Evolutionary conservation across 169 alveolate genomes (phyloP).

Genomic region (Eimeria praecox): DNA sequence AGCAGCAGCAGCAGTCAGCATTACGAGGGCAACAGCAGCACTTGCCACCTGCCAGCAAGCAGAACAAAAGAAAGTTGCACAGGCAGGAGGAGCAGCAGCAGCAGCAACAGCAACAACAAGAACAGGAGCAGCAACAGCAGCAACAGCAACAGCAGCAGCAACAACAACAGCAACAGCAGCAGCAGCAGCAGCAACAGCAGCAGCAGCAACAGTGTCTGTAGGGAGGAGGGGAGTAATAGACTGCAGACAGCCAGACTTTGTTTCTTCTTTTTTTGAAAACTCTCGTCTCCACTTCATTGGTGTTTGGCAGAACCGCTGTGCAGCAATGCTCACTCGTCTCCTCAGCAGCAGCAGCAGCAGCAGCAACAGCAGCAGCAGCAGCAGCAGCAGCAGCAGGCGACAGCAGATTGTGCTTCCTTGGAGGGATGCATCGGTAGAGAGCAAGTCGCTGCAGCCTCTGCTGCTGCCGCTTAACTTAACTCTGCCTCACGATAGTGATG

Average conservation of each 20-base stretch:
- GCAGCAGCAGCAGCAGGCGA: conserved; percentile 49
- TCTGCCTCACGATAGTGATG: conserved; percentile 24
- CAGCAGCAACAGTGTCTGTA: not conserved
- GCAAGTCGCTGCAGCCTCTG: conserved; percentile 46
- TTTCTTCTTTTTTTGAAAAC: conserved; percentile 51
- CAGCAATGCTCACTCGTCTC: conserved; percentile 36
- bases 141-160: not conserved
- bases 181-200: conserved; percentile 16
- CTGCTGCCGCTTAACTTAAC: conserved; percentile 45
- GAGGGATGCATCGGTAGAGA: conserved; percentile 17
- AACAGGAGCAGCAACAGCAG: not conserved
- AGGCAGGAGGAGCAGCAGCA: not conserved
- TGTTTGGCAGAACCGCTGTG: conserved; percentile 67
- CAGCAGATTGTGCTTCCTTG: conserved; percentile 37
- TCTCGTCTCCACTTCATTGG: conserved; percentile 80
- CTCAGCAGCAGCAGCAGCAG: conserved; percentile 50
- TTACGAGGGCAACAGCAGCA: conserved; percentile 22
- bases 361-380: conserved; percentile 48
- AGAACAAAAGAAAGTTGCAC: not conserved
- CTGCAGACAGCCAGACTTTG: conserved; percentile 52
- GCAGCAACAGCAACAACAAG: not conserved
- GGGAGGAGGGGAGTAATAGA: not conserved
- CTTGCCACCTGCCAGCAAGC: not conserved
- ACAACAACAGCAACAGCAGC: not conserved
- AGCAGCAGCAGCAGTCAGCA: not conserved